Conservation (phyloP, 805 yeast species). For the Ogataea trehalophila region DNA sequence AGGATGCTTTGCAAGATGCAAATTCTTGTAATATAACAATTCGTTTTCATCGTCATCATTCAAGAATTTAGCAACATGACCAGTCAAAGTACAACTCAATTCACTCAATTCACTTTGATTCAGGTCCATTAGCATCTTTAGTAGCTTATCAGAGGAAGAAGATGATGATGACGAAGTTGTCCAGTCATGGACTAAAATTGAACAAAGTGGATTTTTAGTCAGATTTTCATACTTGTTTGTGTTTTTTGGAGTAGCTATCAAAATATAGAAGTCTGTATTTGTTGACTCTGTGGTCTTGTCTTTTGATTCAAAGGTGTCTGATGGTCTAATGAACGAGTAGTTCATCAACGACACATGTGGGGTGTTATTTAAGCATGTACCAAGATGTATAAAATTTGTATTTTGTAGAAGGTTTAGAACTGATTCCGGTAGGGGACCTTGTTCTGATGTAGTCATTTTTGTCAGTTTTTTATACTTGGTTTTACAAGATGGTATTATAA, state of each 20-base stretch:
- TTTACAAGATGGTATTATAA: too few species aligned
- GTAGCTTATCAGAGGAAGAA: conserved; percentile 27
- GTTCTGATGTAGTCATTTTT: conserved; percentile 5
- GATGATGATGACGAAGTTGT: conserved; percentile 35
- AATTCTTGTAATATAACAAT: conserved; percentile 54
- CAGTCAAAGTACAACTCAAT: conserved; percentile 77
- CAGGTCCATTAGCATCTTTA: conserved; percentile 64
- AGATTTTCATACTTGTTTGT: conserved; percentile 77
- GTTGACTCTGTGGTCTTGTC: conserved; percentile 2
- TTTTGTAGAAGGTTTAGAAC: conserved; percentile 46
- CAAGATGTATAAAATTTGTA: conserved; percentile 76
- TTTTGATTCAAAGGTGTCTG: conserved; percentile 24
- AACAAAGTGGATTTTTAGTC: conserved; percentile 65
- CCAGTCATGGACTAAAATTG: conserved; percentile 90
- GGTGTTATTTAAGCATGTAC: conserved; percentile 59
- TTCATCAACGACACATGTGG: conserved; percentile 94
- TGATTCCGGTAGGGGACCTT: conserved; percentile 27
- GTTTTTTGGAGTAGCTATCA: conserved; percentile 64
- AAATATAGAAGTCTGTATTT: conserved; percentile 39
- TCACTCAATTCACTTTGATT: conserved; percentile 78
- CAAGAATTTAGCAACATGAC: conserved; percentile 55
- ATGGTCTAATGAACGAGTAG: conserved; percentile 59
- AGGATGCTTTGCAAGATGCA: conserved; percentile 59
- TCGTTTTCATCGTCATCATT: conserved; percentile 38
- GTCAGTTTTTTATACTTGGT: too few species aligned